Evolutionary conservation across 169 alveolate species (phyloP).

Genomic region (Theileria orientalis): DNA sequence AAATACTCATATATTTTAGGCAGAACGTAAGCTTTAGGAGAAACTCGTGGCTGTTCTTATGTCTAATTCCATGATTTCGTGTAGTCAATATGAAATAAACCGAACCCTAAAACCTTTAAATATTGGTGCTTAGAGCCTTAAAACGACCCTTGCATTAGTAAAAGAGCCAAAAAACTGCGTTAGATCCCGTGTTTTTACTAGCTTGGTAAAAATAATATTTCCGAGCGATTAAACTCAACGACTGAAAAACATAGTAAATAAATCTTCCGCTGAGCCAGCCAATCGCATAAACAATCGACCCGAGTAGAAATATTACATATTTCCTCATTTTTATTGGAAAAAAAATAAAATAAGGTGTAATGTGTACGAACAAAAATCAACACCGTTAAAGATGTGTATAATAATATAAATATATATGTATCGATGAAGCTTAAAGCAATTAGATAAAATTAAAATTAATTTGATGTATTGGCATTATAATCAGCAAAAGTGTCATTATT

Average conservation of each 20-base stretch:
- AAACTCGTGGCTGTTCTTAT: too few species aligned
- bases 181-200: conserved; percentile 6
- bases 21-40: too few species aligned
- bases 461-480: neutral
- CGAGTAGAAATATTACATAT: conserved; percentile 20
- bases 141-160: too few species aligned
- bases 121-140: too few species aligned
- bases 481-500: neutral
- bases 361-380: neutral
- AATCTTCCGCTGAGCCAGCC: conserved; percentile 43
- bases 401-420: conserved; percentile 2
- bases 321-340: conserved; percentile 32
- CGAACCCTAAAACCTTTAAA: too few species aligned
- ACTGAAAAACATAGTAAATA: conserved; percentile 30
- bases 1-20: too few species aligned
- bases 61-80: too few species aligned
- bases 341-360: neutral
- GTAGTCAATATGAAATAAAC: too few species aligned
- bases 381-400: neutral
- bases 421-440: neutral
- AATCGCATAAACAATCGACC: conserved; percentile 44
- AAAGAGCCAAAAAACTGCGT: neutral
- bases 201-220: conserved; percentile 40
- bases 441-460: neutral
- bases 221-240: conserved; percentile 15